phyloP scores from a whole-genome alignment of 495 filamentous ascomycete species.

The Hypomontagnella monticulosa region DNA sequence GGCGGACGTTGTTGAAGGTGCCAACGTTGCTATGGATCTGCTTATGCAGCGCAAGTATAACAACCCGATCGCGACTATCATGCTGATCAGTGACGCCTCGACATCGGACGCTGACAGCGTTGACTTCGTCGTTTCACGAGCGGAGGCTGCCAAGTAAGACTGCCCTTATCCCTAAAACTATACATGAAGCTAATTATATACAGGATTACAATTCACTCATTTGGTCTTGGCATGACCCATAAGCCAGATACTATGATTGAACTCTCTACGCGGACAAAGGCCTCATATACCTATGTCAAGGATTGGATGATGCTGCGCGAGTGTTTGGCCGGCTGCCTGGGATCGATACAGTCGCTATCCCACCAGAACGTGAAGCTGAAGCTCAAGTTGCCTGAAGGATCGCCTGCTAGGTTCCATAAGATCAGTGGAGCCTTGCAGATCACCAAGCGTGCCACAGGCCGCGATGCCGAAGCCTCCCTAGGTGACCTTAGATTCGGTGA shows the following conservation, averaged over 20 bases:
- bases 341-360: conserved; percentile 93
- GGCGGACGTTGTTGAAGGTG: conserved; percentile 96
- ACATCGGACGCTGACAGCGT: conserved; percentile 95
- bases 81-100: conserved; percentile 98
- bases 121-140: conserved; percentile 97
- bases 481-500: conserved; percentile 96
- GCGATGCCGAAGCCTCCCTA: conserved; percentile 91
- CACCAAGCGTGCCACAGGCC: conserved; percentile 96
- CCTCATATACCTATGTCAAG: conserved; percentile 97
- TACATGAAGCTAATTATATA: conserved; percentile 18
- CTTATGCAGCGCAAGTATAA: conserved; percentile 97
- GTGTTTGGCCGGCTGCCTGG: conserved; percentile 93
- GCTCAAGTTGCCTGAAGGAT: conserved; percentile 92
- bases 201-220: conserved; percentile 95
- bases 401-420: conserved; percentile 97
- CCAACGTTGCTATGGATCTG: conserved; percentile 98
- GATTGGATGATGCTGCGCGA: conserved; percentile 99
- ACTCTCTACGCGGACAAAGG: conserved; percentile 93
- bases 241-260: conserved; percentile 99
- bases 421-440: conserved; percentile 97
- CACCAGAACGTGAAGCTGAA: conserved; percentile 99
- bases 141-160: conserved; percentile 93
- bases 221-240: conserved; percentile 94
- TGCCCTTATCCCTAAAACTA: conserved; percentile 21
- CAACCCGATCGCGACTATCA: conserved; percentile 95